These are phyloP conservation scores for Hirsutella minnesotensis DNA, from an alignment of 2,329 filamentous ascomycete species.

Conservation along the genomic window DNA sequence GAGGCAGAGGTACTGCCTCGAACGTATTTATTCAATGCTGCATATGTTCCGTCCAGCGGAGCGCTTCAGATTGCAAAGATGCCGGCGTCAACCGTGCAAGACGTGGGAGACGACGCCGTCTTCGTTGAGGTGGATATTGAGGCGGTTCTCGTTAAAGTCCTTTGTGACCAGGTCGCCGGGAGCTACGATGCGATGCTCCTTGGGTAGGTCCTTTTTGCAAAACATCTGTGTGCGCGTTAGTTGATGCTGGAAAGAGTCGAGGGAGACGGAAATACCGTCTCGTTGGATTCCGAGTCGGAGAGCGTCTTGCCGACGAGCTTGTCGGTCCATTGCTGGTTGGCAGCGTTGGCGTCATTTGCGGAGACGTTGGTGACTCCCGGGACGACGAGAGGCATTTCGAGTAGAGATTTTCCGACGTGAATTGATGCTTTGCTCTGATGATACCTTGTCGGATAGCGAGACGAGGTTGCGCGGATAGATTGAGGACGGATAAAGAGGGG, in stretches of 20 bases:
- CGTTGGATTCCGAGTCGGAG: conserved; percentile 34
- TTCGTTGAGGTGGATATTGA: conserved; percentile 48
- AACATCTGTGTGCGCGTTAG: conserved; percentile 36
- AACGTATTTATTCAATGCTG: background rate
- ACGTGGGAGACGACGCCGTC: conserved; percentile 51
- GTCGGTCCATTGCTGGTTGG: conserved; percentile 41
- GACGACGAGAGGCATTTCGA: conserved; percentile 53
- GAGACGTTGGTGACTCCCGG: conserved; percentile 41
- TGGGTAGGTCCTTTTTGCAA: conserved; percentile 46
- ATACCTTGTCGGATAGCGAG: too few relatives aligned
- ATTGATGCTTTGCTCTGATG: background rate
- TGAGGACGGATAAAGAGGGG: too few relatives aligned
- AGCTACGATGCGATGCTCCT: conserved; percentile 42
- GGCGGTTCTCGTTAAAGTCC: conserved; percentile 39
- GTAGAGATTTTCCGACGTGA: background rate
- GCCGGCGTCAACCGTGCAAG: conserved; percentile 32
- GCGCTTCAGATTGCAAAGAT: background rate
- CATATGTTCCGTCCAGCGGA: background rate
- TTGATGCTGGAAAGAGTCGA: background rate
- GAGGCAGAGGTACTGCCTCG: too few relatives aligned
- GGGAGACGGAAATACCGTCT: conserved; percentile 30
- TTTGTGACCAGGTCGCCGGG: conserved; percentile 46
- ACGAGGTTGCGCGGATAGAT: too few relatives aligned
- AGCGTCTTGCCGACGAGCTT: conserved; percentile 55
- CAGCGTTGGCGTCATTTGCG: conserved; percentile 25